Conservation (phyloP, 352 stramenopile genomes). For the Pythium phragmiticola region DNA sequence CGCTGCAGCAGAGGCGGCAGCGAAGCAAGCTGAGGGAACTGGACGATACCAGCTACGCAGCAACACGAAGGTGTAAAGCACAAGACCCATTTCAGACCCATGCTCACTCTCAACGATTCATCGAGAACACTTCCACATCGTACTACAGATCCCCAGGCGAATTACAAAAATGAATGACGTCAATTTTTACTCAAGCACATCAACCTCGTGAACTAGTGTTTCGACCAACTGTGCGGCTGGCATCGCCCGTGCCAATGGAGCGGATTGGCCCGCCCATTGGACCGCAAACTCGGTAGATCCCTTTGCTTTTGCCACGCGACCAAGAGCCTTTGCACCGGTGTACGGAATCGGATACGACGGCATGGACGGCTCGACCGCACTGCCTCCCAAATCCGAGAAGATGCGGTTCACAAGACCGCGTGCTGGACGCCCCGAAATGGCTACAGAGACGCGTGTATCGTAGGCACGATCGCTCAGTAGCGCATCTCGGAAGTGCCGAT, state of each 20-base stretch:
- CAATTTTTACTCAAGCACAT: background rate
- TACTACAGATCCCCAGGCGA: background rate
- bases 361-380: conserved; percentile 2
- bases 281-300: conserved; percentile 25
- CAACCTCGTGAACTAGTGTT: conserved; percentile 10
- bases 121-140: background rate
- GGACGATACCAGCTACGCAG: conserved; percentile 43
- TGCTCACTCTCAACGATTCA: background rate
- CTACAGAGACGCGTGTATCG: conserved; percentile 30
- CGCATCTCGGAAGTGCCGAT: conserved; percentile 30
- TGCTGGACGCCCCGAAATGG: conserved; percentile 45
- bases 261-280: conserved; percentile 25
- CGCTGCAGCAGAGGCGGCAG: conserved; percentile 61
- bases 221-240: conserved; percentile 13
- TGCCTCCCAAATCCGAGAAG: conserved; percentile 31
- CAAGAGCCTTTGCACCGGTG: conserved; percentile 18
- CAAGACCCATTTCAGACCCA: background rate
- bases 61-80: background rate
- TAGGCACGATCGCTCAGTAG: conserved; percentile 22
- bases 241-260: conserved; percentile 38
- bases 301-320: conserved; percentile 10
- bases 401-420: conserved; percentile 43
- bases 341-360: conserved; percentile 27
- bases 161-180: background rate
- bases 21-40: conserved; percentile 31